Evolutionary conservation across 179 eudicot species (phyloP), one percentile per base, ranked within the genome.

Genomic region (Monotropa hypopitys): DNA sequence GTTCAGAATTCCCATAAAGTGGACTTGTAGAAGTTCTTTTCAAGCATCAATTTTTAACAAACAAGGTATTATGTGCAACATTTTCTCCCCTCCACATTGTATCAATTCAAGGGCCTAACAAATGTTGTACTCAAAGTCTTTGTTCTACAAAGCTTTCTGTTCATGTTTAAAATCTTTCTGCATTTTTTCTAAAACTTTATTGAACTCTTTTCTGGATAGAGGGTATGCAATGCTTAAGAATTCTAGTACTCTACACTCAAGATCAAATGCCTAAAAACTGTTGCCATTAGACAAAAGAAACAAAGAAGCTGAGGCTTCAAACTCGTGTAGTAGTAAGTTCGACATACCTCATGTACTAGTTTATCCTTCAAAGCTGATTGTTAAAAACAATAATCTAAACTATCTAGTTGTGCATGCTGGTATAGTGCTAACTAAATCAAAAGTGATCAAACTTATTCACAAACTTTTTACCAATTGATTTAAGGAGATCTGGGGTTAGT

Each of bases 401-500:
- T 2, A 1, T 28, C 11, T 16, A 32, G 12, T 72, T 28, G 54
- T 16, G 18, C 9, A 61, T 61, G 70, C 54, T 28, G 4, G 35
- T 75, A 32, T 16, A 26, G 46, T 42, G 67, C 53, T 26, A 75
- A 42, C 23, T 15, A 43, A 53, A 42, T 7, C 16, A 68, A 13
- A 69, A 38, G 12, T 18, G 47, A 23, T 5, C 15, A 11, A 21
- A 42, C 30, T 0, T 12, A 42, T 11, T 1, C 7, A 10, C 15
- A n/a, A 68, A n/a, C 28, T 66, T 38, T 23, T 81, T 81, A 86
- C 97, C 91, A 79, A 81, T 83, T 74, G 63, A 79, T 79, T 83
- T 80, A 12, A 93, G 87, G 76, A 91, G 79, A 78, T 88, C 91
- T 20, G 86, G 79, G 54, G 83, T 86, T 50, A 93, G 67, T 80